Conservation (phyloP, 768 basidiomycete species). For the Wakefieldia striispora region DNA sequence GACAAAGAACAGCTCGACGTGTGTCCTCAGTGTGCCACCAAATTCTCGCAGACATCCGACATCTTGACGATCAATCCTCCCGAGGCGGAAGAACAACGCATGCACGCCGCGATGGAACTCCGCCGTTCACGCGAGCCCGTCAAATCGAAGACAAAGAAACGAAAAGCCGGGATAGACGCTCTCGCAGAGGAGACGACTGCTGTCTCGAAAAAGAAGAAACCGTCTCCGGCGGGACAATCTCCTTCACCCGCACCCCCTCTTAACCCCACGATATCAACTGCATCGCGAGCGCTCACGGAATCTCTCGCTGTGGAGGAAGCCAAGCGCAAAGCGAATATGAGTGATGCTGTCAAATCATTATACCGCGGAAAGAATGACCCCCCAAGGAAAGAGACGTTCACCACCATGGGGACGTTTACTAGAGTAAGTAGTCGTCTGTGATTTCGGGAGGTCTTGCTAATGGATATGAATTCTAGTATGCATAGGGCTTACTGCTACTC, state of each 20-base stretch:
- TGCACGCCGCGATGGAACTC: slow-evolving; percentile 55
- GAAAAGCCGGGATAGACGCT: slow-evolving; percentile 48
- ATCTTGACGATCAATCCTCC: slow-evolving; percentile 68
- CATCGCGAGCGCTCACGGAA: slow-evolving; percentile 64
- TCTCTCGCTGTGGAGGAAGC: slow-evolving; percentile 79
- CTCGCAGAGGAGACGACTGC: slow-evolving; percentile 27
- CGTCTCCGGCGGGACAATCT: slow-evolving; percentile 7
- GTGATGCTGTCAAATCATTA: slow-evolving; percentile 78
- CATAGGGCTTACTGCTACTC: slow-evolving; percentile 6
- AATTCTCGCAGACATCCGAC: slow-evolving; percentile 58
- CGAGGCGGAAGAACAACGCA: slow-evolving; percentile 58
- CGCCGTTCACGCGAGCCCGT: slow-evolving; percentile 54
- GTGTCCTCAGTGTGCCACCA: slow-evolving; percentile 76
- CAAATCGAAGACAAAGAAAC: slow-evolving; percentile 56
- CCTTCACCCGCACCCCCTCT: slow-evolving; percentile 29
- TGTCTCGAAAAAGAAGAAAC: slow-evolving; percentile 45
- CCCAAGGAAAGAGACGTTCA: slow-evolving; percentile 78
- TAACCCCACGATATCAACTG: slow-evolving; percentile 52
- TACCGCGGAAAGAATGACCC: slow-evolving; percentile 58
- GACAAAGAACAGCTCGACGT: slow-evolving; percentile 45
- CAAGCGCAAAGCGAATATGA: slow-evolving; percentile 83
- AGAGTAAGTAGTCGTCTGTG: slow-evolving; percentile 53
- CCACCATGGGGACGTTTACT: slow-evolving; percentile 90
- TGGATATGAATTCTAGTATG: slow-evolving; percentile 13
- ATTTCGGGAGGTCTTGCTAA: slow-evolving; percentile 1